A percentile compares a stretch with the other conserved stretches of the same genome.
These are phyloP conservation scores for Trichoderma virens DNA, from an alignment of 495 filamentous ascomycete species.

Conservation along the genomic window DNA sequence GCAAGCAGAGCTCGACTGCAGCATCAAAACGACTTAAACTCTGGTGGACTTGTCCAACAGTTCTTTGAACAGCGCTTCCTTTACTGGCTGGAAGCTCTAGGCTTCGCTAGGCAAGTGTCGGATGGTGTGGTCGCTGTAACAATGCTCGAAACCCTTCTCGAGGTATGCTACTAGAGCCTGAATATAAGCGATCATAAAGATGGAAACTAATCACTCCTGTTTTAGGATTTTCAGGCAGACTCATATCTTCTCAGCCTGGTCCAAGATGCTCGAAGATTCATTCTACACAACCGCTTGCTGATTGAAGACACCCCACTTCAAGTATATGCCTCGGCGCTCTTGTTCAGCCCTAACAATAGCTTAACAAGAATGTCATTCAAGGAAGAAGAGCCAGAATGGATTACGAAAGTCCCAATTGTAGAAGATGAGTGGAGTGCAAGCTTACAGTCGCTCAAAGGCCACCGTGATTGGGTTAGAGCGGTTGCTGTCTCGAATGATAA, in stretches of 20 bases:
- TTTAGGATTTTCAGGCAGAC: neutral
- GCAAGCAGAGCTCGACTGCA: no score
- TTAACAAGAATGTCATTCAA: conserved; percentile 3
- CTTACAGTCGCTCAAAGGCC: conserved; percentile 14
- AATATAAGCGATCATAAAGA: no score
- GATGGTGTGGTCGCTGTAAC: neutral
- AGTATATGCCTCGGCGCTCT: conserved; percentile 16
- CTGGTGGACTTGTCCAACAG: neutral
- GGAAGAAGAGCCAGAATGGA: conserved; percentile 9
- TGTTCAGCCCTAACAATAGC: conserved; percentile 14
- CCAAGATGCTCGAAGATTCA: conserved; percentile 13
- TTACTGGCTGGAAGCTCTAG: conserved; percentile 12
- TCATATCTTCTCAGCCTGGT: neutral
- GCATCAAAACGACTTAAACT: no score
- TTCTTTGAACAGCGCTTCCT: conserved; percentile 9
- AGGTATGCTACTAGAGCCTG: no score
- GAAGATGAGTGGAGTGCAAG: conserved; percentile 10
- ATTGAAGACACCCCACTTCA: conserved; percentile 17
- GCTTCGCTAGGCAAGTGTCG: neutral
- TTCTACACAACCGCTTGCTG: conserved; percentile 3
- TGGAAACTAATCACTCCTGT: neutral
- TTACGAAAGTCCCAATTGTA: neutral
- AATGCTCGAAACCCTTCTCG: neutral
- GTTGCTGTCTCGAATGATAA: neutral
- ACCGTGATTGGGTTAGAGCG: conserved; percentile 2